A percentile compares a stretch with the other conserved stretches of the same genome.
These are phyloP conservation scores for Cytospora leucostoma DNA, from an alignment of 2,329 filamentous ascomycete species.

Conservation along the genomic window DNA sequence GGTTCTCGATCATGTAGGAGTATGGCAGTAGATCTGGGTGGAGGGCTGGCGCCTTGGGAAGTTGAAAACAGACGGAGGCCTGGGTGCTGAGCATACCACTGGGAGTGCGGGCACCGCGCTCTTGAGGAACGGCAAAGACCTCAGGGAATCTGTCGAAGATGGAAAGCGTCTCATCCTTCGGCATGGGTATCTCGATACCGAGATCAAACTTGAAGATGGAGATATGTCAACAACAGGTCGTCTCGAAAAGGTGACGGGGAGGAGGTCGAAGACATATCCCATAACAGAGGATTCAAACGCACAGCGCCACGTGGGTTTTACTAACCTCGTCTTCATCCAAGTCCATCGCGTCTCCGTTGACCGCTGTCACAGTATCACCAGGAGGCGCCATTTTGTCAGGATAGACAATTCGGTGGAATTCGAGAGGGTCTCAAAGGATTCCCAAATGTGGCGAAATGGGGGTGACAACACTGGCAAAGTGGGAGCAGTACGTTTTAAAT, in stretches of 20 bases:
- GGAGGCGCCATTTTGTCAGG: neutral
- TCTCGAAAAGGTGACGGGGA: neutral
- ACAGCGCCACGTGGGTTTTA: neutral
- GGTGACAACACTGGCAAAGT: neutral
- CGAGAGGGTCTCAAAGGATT: neutral
- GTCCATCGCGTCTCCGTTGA: neutral
- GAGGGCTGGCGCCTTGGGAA: neutral
- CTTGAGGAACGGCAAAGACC: neutral
- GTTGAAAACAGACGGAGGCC: neutral
- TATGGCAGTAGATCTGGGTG: neutral
- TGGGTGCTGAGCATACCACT: neutral
- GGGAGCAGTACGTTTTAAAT: neutral
- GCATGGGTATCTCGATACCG: neutral
- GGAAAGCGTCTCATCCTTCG: neutral
- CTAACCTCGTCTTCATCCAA: neutral
- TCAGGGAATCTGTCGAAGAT: slow-evolving; percentile 3
- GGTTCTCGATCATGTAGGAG: slow-evolving; percentile 17
- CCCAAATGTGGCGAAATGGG: neutral
- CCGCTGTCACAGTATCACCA: no score
- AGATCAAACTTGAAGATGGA: neutral
- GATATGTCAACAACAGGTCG: neutral
- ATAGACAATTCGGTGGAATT: neutral
- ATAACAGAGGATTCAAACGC: no score
- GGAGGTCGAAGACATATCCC: no score
- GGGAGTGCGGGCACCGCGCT: neutral